Percentiles rank a stretch among this genome's conserved stretches.
Conservation (phyloP, 345 rosid genomes). For the Moricandia moricandioides region DNA sequence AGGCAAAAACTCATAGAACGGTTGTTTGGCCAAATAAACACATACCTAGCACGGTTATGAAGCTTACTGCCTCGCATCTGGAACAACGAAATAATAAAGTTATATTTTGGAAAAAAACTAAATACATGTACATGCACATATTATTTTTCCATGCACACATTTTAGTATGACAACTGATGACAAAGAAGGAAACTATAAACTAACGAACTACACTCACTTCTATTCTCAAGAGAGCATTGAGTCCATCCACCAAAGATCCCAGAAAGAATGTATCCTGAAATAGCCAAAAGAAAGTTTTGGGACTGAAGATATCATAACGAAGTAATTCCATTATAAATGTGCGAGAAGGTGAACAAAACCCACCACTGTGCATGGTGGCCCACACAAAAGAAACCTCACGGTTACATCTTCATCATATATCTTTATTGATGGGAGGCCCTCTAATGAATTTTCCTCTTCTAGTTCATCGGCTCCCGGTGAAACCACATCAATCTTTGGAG, state of each 20-base stretch:
- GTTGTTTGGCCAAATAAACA: conserved; percentile 6
- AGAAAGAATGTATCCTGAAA: conserved; percentile 65
- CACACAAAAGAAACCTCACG: conserved; percentile 89
- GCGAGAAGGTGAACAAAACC: conserved; percentile 28
- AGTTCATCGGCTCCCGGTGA: conserved; percentile 56
- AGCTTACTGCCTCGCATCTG: conserved; percentile 98
- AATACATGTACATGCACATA: background rate
- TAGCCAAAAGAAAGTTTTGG: conserved; percentile 13
- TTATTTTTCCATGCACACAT: background rate
- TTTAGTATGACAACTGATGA: background rate
- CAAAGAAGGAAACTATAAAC: background rate
- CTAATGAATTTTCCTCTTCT: conserved; percentile 74
- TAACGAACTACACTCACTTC: conserved; percentile 62
- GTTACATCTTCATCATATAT: conserved; percentile 92
- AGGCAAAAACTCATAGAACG: background rate
- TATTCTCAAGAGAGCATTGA: conserved; percentile 85
- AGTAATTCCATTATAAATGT: conserved; percentile 6
- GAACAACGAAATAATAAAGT: conserved; percentile 8
- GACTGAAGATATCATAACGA: background rate
- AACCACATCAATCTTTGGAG: conserved; percentile 75
- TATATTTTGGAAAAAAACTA: background rate
- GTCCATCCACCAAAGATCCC: conserved; percentile 86
- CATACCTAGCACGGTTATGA: conserved; percentile 88
- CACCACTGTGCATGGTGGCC: conserved; percentile 63
- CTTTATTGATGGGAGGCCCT: conserved; percentile 75